These are phyloP conservation scores for Domatiomyces catenatus DNA, from an alignment of 2,329 filamentous ascomycete genomes.

Conservation along the genomic window DNA sequence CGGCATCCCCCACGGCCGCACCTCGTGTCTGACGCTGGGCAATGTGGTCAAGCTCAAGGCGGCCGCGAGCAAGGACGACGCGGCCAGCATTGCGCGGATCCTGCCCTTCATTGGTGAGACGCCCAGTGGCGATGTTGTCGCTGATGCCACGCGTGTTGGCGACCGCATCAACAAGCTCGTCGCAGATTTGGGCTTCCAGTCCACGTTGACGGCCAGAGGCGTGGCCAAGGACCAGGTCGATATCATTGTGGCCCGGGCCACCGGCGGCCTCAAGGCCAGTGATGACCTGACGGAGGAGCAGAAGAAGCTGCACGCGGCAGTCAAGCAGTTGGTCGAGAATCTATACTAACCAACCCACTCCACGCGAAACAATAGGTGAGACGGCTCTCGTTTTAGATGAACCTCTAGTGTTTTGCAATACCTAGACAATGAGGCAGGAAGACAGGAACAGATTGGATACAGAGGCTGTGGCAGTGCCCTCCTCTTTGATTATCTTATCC, in stretches of 20 bases:
- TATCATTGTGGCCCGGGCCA: constrained; percentile 13
- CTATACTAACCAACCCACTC: background rate
- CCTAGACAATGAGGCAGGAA: background rate
- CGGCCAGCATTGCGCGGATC: constrained; percentile 16
- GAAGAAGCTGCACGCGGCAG: background rate
- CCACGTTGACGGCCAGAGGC: constrained; percentile 13
- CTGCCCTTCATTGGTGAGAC: constrained; percentile 15
- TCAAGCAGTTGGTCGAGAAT: background rate
- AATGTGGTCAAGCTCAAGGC: constrained; percentile 41
- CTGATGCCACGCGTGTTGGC: constrained; percentile 12
- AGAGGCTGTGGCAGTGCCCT: background rate
- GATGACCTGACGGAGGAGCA: background rate
- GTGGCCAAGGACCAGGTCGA: constrained; percentile 15
- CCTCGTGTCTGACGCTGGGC: constrained; percentile 38
- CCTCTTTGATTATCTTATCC: too few species aligned
- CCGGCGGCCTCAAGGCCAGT: constrained; percentile 3
- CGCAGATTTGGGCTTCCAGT: constrained; percentile 14
- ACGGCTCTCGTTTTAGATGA: background rate
- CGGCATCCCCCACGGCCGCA: constrained; percentile 41
- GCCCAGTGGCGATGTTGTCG: constrained; percentile 13
- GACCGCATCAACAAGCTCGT: constrained; percentile 15
- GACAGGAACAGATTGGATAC: too few species aligned
- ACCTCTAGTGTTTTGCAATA: background rate
- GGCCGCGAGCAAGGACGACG: constrained; percentile 28
- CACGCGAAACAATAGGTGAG: background rate